Percentiles rank a stretch among this genome's conserved stretches.
Evolutionary conservation across 306 rosid genomes (phyloP).

Genomic region (Gastrolobium villosum): DNA sequence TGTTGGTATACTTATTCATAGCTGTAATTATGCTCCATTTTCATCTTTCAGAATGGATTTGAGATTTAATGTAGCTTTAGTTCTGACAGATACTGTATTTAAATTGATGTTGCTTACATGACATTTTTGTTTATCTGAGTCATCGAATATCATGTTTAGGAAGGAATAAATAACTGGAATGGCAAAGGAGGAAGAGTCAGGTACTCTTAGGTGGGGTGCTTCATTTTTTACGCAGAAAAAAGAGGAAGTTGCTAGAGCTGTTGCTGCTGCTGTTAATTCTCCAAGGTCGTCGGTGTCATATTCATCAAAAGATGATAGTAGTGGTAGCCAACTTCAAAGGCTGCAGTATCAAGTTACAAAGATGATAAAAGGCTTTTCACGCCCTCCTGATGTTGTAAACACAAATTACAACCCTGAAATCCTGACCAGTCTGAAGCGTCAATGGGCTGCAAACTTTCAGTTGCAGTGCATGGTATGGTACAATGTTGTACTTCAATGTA

Average conservation of each 20-base stretch:
- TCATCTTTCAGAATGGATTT: slow-evolving; percentile 14
- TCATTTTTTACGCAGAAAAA: slow-evolving; percentile 66
- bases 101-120: slow-evolving; percentile 32
- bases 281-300: slow-evolving; percentile 66
- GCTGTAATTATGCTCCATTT: slow-evolving; percentile 10
- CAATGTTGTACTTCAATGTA: slow-evolving; percentile 2
- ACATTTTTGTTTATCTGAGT: slow-evolving; percentile 34
- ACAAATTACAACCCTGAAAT: slow-evolving; percentile 87
- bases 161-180: slow-evolving; percentile 53
- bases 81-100: slow-evolving; percentile 18
- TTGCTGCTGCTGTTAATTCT: slow-evolving; percentile 67
- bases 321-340: slow-evolving; percentile 77
- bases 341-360: slow-evolving; percentile 73
- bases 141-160: slow-evolving; percentile 33
- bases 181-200: slow-evolving; percentile 64
- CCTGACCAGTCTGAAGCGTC: slow-evolving; percentile 89
- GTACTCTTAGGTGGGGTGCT: slow-evolving; percentile 78
- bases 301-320: slow-evolving; percentile 73
- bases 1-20: background rate
- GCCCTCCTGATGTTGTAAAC: slow-evolving; percentile 63
- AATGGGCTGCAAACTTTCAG: slow-evolving; percentile 93
- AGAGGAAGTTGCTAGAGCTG: slow-evolving; percentile 79
- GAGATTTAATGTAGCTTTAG: slow-evolving; percentile 16
- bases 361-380: slow-evolving; percentile 81
- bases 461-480: slow-evolving; percentile 62